Evolutionary conservation across 306 rosid genomes (phyloP), one percentile per base, ranked within the genome.

Genomic region (Inga leiocalycina): DNA sequence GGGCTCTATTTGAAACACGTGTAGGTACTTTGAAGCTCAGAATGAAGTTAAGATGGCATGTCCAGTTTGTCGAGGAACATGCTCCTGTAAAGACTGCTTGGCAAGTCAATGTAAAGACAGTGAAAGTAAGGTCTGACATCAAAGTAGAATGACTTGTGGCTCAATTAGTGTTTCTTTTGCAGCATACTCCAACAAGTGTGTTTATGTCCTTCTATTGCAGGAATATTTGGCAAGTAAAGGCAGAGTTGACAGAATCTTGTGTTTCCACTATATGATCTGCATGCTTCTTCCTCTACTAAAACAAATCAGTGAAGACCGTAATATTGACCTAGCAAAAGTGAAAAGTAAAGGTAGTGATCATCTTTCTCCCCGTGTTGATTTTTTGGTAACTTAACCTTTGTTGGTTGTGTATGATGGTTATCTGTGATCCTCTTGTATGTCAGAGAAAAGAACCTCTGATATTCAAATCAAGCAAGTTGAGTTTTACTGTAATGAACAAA

Each of bases 81-180:
- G 99, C 89, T 82, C 93, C 78, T 94, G 98, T 85, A 92, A 92
- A 87, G 91, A 89, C 82, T 97, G 98, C 87, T 81, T 82, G 80
- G 87, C 83, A 87, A 90, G 85, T 83, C 91, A 84, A 75, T 85
- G 80, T 80, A 90, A 87, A 64, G 93, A 89, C 88, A 87, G 90
- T 84, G 97, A 92, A 94, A 91, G 95, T 94, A 97, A 97, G 99
- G 98, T 97, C 97, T 90, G 99, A 85, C 82, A 92, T 90, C 88
- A 86, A 89, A 86, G 79, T 87, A 69, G 32, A 35, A 75, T 78
- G 72, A 81, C 83, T 59, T 85, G 80, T 73, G 80, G 51, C 80
- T 82, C 62, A 27, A 76, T 52, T 43, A 27, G 10, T 76, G 83
- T 75, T 76, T 84, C 43, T 57, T 84, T 81, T 71, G 70, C 74